Evolutionary conservation across 164 flowering plant species (phyloP).

Genomic region (Aristolochia contorta): DNA sequence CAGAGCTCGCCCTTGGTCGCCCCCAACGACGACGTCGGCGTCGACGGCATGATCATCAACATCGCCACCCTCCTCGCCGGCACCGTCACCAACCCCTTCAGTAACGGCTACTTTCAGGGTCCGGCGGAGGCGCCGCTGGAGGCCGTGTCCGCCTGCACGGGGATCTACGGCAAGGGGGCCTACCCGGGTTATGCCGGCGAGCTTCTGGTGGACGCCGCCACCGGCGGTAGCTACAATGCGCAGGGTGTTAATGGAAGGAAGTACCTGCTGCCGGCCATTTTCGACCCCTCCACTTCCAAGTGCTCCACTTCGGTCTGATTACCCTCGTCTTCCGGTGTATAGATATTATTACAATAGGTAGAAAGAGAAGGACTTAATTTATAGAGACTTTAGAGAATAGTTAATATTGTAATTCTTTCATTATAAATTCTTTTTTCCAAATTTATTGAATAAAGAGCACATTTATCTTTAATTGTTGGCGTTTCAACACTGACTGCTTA

Average conservation of each 20-base stretch:
- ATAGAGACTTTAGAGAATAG: too few species aligned
- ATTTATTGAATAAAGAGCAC: too few species aligned
- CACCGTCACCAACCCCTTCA: conserved; percentile 25
- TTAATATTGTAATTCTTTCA: too few species aligned
- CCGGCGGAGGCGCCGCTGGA: conserved; percentile 22
- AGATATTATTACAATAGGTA: too few species aligned
- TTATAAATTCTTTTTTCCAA: too few species aligned
- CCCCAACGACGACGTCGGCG: conserved; percentile 26
- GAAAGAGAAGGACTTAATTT: too few species aligned
- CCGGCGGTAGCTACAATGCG: conserved; percentile 27
- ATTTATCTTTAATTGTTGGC: too few species aligned
- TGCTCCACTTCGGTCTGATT: conserved; percentile 12
- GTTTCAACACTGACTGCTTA: too few species aligned
- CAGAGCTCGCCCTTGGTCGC: conserved; percentile 20
- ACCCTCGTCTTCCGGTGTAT: background rate
- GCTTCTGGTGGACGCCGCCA: conserved; percentile 15
- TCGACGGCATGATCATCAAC: conserved; percentile 28
- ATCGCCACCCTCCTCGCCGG: conserved; percentile 21
- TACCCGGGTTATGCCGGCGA: conserved; percentile 30
- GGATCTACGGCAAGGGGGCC: conserved; percentile 23
- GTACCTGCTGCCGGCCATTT: conserved; percentile 23
- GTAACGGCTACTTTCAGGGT: conserved; percentile 24
- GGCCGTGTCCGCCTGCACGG: conserved; percentile 26
- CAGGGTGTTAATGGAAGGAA: conserved; percentile 17
- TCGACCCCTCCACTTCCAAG: conserved; percentile 15